phyloP scores from a whole-genome alignment of 257 asterid genomes.

The Lithospermum erythrorhizon region DNA sequence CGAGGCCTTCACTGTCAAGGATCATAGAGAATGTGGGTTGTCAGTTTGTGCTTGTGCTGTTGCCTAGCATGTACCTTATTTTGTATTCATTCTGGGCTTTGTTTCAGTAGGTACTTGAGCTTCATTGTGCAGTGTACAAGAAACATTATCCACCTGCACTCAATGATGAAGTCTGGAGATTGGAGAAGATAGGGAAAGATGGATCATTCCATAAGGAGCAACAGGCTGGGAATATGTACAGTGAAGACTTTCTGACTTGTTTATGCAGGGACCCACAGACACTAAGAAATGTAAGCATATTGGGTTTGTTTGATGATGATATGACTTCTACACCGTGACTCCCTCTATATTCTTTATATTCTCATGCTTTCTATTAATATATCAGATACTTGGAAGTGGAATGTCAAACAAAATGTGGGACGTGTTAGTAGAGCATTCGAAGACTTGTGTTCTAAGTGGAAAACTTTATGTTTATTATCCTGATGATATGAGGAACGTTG shows the following conservation, averaged over 20 bases:
- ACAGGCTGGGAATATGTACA: slow-evolving; percentile 49
- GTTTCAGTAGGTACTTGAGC: slow-evolving; percentile 12
- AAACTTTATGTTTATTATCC: slow-evolving; percentile 82
- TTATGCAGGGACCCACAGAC: slow-evolving; percentile 63
- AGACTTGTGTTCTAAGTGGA: slow-evolving; percentile 87
- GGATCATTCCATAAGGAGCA: slow-evolving; percentile 95
- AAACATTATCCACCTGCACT: slow-evolving; percentile 95
- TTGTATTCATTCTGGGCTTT: not conserved
- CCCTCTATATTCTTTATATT: slow-evolving; percentile 8
- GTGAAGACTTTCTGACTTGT: slow-evolving; percentile 84
- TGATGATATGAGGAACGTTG: slow-evolving; percentile 66
- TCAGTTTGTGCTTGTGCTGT: not conserved
- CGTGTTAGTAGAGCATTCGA: slow-evolving; percentile 74
- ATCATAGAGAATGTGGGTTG: slow-evolving; percentile 91
- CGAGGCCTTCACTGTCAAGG: slow-evolving; percentile 92
- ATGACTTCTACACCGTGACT: slow-evolving; percentile 7
- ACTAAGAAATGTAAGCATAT: slow-evolving; percentile 60
- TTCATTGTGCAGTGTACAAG: slow-evolving; percentile 69
- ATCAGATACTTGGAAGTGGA: slow-evolving; percentile 87
- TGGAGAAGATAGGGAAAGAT: slow-evolving; percentile 94
- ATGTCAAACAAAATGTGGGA: slow-evolving; percentile 99
- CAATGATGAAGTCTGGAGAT: slow-evolving; percentile 91
- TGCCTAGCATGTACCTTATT: not conserved
- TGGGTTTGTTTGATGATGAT: not conserved
- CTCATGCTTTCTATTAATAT: slow-evolving; percentile 7